phyloP scores from a whole-genome alignment of 2,329 filamentous ascomycete genomes.

The Pseudopithomyces maydicus region DNA sequence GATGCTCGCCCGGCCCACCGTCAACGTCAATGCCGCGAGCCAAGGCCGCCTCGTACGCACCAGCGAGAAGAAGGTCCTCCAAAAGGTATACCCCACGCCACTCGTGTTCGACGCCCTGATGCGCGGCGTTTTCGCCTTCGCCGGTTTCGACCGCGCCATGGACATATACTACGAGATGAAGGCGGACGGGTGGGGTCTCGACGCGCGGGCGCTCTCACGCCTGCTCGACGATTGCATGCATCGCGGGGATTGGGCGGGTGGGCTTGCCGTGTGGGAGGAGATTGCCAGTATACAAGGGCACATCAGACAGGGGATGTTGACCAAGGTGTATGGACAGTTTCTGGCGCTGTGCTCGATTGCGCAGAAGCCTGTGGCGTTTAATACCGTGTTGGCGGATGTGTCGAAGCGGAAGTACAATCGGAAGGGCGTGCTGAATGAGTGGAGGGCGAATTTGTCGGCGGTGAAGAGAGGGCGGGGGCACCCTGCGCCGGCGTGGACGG shows the following conservation, averaged over 20 bases:
- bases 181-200: constrained; percentile 53
- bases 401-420: constrained; percentile 28
- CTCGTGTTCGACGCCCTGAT: constrained; percentile 51
- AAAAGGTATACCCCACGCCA: constrained; percentile 51
- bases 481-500: constrained; percentile 33
- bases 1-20: constrained; percentile 46
- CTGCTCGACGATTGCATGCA: constrained; percentile 50
- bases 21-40: constrained; percentile 42
- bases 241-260: constrained; percentile 42
- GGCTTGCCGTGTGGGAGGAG: constrained; percentile 49
- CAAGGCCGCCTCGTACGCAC: constrained; percentile 31
- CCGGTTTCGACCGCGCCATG: constrained; percentile 51
- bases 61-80: constrained; percentile 41
- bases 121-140: constrained; percentile 50
- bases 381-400: constrained; percentile 36
- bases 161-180: constrained; percentile 50
- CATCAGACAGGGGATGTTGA: constrained; percentile 26
- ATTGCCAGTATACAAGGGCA: constrained; percentile 40
- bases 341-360: constrained; percentile 38
- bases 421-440: constrained; percentile 28
- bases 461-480: constrained; percentile 18
- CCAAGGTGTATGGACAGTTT: constrained; percentile 38
- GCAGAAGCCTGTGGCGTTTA: constrained; percentile 37
- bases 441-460: constrained; percentile 18
- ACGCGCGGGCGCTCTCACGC: constrained; percentile 43